Percentiles rank a stretch among this genome's conserved stretches.
These are phyloP conservation scores for Fusarium temperatum DNA, from an alignment of 2,329 filamentous ascomycete species.

Conservation along the genomic window DNA sequence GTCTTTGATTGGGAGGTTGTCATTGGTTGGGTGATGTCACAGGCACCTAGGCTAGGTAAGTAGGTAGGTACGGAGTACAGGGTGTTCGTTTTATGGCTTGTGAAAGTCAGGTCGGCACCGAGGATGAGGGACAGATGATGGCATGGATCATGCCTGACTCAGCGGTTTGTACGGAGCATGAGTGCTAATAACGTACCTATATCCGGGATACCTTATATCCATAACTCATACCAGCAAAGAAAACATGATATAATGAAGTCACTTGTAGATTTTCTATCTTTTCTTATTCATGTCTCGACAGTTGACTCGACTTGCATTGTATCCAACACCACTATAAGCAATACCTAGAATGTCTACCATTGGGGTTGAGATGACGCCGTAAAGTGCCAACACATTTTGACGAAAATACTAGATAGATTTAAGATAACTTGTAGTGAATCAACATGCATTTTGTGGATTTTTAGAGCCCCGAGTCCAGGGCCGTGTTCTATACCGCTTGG, in stretches of 20 bases:
- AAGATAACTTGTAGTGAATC: no score
- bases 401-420: no score
- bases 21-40: constrained; percentile 39
- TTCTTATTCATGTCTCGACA: not conserved
- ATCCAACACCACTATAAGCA: not conserved
- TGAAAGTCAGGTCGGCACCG: constrained; percentile 32
- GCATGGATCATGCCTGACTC: not conserved
- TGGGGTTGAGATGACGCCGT: no score
- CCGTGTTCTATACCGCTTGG: not conserved
- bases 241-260: not conserved
- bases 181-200: not conserved
- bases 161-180: not conserved
- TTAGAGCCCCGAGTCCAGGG: no score
- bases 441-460: no score
- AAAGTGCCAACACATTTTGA: no score
- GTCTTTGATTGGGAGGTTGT: constrained; percentile 20
- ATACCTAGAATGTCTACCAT: no score
- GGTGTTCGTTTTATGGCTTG: constrained; percentile 34
- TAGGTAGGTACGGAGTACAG: constrained; percentile 10
- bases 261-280: not conserved
- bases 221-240: not conserved
- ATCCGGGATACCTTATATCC: not conserved
- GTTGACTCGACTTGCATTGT: not conserved
- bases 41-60: not conserved
- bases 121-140: constrained; percentile 4